Conservation (phyloP, 352 stramenopile species). For the Phytopythium boreale region DNA sequence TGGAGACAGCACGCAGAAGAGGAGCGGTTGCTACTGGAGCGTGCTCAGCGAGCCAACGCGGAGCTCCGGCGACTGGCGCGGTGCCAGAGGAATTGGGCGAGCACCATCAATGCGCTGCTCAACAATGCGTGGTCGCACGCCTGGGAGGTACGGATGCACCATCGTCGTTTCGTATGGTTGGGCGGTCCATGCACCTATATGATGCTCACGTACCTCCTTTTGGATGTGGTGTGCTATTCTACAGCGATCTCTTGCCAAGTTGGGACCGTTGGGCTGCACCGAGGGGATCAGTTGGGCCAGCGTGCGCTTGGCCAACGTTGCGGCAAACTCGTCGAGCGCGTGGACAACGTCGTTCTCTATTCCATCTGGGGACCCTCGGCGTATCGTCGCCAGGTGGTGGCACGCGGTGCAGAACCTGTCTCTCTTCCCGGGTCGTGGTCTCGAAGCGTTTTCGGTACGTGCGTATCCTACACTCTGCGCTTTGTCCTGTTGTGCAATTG, state of each 20-base stretch:
- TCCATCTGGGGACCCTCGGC: background rate
- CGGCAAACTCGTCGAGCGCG: background rate
- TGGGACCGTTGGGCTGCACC: background rate
- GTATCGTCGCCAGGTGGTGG: background rate
- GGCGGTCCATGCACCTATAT: background rate
- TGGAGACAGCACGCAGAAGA: background rate
- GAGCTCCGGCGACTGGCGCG: background rate
- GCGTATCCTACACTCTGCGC: background rate
- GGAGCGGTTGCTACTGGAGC: background rate
- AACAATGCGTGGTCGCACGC: background rate
- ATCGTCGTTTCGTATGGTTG: too few species aligned
- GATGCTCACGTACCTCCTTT: background rate
- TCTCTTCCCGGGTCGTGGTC: background rate
- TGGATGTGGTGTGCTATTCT: background rate
- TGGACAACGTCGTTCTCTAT: background rate
- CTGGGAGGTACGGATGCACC: background rate
- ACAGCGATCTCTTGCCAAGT: background rate
- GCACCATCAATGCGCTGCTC: background rate
- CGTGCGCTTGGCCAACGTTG: background rate
- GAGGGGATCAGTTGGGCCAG: background rate
- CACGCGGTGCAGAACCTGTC: background rate
- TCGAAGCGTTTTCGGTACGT: background rate
- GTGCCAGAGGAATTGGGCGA: background rate
- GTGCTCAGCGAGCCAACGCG: background rate
- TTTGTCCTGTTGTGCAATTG: too few species aligned